These are phyloP conservation scores for Schizothecium vesticola DNA, from an alignment of 495 filamentous ascomycete genomes.

Conservation along the genomic window DNA sequence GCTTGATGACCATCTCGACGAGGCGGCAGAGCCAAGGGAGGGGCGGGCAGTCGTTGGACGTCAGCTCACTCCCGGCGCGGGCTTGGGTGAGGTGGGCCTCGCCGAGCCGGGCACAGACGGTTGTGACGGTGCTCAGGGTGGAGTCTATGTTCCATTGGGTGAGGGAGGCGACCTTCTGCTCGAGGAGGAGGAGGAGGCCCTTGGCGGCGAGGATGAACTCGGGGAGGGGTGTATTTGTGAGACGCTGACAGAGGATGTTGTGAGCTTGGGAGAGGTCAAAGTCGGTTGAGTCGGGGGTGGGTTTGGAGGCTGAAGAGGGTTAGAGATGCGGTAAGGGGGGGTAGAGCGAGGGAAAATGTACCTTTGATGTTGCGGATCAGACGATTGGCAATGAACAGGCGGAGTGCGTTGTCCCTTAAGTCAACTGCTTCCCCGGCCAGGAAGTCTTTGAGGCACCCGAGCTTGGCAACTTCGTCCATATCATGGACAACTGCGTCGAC, in stretches of 20 bases:
- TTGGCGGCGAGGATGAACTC: conserved; percentile 55
- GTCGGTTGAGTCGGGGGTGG: background rate
- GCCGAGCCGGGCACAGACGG: conserved; percentile 39
- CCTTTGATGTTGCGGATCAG: conserved; percentile 24
- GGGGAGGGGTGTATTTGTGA: conserved; percentile 10
- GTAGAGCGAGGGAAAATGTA: background rate
- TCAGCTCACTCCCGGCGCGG: conserved; percentile 32
- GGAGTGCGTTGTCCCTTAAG: background rate
- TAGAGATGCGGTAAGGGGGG: background rate
- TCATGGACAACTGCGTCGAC: conserved; percentile 20
- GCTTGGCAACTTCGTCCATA: conserved; percentile 22
- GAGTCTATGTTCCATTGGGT: conserved; percentile 67
- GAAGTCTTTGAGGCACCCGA: conserved; percentile 22
- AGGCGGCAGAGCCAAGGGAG: conserved; percentile 53
- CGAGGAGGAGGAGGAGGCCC: conserved; percentile 52
- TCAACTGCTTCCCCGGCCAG: conserved; percentile 8
- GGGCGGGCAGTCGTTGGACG: background rate
- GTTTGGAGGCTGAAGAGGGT: background rate
- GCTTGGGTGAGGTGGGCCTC: background rate
- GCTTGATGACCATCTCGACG: conserved; percentile 53
- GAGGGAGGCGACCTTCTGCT: conserved; percentile 48
- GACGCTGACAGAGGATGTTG: conserved; percentile 20
- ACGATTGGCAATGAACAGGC: conserved; percentile 19
- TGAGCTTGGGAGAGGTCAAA: conserved; percentile 31
- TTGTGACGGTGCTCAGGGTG: conserved; percentile 52